phyloP scores from a whole-genome alignment of 75 land plant species.

The Pinus albicaulis region DNA sequence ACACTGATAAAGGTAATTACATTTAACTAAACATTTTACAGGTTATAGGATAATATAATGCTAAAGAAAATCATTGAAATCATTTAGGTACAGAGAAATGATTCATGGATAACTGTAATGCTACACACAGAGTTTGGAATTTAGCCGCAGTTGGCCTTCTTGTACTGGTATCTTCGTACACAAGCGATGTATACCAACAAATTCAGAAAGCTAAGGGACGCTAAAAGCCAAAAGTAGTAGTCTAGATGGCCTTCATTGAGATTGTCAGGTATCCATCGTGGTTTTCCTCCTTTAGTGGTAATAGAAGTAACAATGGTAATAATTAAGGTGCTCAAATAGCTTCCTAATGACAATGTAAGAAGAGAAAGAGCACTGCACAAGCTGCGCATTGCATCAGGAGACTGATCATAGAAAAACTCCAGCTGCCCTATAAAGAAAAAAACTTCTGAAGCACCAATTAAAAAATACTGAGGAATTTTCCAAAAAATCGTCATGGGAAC shows the following conservation, averaged over 20 bases:
- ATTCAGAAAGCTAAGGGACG: slow-evolving; percentile 35
- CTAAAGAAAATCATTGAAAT: too few relatives aligned
- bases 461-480: slow-evolving; percentile 80
- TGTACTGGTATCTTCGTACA: slow-evolving; percentile 22
- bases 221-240: slow-evolving; percentile 67
- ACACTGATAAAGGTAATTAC: too few relatives aligned
- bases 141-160: neutral
- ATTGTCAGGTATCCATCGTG: neutral
- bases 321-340: slow-evolving; percentile 64
- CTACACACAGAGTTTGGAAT: too few relatives aligned
- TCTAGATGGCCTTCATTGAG: slow-evolving; percentile 43
- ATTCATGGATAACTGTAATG: too few relatives aligned
- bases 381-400: slow-evolving; percentile 88
- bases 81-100: too few relatives aligned
- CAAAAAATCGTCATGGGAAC: slow-evolving; percentile 66
- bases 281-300: slow-evolving; percentile 42
- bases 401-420: slow-evolving; percentile 88
- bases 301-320: slow-evolving; percentile 57
- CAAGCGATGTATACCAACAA: slow-evolving; percentile 22
- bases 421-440: slow-evolving; percentile 76
- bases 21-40: too few relatives aligned
- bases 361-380: slow-evolving; percentile 66
- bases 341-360: slow-evolving; percentile 66
- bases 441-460: slow-evolving; percentile 76
- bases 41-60: too few relatives aligned